phyloP scores from a whole-genome alignment of 108 stramenopile species.

The Cyclotella sp. region DNA sequence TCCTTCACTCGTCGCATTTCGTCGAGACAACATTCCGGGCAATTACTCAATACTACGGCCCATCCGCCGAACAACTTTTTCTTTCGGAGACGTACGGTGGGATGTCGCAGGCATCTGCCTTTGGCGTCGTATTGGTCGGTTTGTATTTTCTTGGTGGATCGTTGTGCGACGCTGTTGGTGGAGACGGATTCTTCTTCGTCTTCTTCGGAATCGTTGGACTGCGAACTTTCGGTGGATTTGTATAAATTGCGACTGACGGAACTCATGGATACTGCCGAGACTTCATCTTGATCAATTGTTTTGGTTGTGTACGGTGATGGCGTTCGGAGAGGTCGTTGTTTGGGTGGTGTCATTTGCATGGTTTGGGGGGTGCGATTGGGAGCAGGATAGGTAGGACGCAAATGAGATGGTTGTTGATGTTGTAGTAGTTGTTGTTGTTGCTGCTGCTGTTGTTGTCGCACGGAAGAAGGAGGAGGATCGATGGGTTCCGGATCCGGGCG shows the following conservation, averaged over 20 bases:
- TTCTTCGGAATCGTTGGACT: conserved; percentile 4
- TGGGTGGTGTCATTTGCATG: background rate
- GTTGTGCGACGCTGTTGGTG: background rate
- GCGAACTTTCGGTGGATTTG: background rate
- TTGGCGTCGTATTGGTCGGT: conserved; percentile 36
- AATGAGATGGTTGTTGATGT: background rate
- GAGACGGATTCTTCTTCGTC: conserved; percentile 20
- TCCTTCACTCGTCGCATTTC: conserved; percentile 43
- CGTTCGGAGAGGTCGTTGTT: background rate
- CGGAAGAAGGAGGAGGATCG: background rate
- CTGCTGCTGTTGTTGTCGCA: conserved; percentile 2
- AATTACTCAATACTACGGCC: conserved; percentile 31
- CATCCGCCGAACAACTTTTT: conserved; percentile 38
- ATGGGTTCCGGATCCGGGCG: background rate
- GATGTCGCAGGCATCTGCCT: conserved; percentile 44
- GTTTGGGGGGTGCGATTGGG: background rate
- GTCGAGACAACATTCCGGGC: conserved; percentile 52
- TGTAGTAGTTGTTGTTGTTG: conserved; percentile 14
- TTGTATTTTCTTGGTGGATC: conserved; percentile 14
- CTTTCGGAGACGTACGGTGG: conserved; percentile 33
- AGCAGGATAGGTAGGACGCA: background rate
- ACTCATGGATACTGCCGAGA: conserved; percentile 39
- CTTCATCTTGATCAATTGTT: conserved; percentile 39
- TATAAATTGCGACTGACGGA: conserved; percentile 29
- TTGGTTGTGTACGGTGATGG: background rate